Evolutionary conservation across 805 yeast genomes (phyloP).

Genomic region (Nakazawaea ishiwadae): DNA sequence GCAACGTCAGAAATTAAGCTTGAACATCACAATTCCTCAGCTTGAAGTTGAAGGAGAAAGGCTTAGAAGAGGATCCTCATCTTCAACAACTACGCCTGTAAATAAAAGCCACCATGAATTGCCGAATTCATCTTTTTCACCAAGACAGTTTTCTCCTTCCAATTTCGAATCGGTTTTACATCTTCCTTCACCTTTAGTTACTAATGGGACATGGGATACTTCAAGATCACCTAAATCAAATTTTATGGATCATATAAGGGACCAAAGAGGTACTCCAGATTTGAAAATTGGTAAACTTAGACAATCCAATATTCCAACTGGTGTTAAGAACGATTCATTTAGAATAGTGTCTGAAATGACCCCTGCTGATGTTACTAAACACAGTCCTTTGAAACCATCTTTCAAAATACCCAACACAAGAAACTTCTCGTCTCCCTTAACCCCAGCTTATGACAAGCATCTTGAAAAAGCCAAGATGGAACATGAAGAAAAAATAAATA

Average conservation of each 20-base stretch:
- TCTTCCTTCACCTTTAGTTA: slow-evolving; percentile 41
- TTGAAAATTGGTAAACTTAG: slow-evolving; percentile 5
- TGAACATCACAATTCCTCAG: slow-evolving; percentile 1
- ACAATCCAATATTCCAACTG: background rate
- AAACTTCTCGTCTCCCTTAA: slow-evolving; percentile 18
- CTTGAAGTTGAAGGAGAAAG: background rate
- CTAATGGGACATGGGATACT: slow-evolving; percentile 7
- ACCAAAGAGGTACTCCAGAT: background rate
- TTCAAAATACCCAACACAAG: slow-evolving; percentile 22
- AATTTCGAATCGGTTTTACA: slow-evolving; percentile 33
- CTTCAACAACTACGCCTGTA: background rate
- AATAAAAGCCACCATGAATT: background rate
- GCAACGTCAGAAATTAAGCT: background rate
- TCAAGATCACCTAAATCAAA: background rate
- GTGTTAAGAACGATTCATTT: background rate
- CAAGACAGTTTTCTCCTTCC: slow-evolving; percentile 19
- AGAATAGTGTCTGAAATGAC: slow-evolving; percentile 36
- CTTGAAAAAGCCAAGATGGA: slow-evolving; percentile 8
- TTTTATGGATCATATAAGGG: background rate
- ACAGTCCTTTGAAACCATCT: slow-evolving; percentile 3
- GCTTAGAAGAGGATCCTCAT: background rate
- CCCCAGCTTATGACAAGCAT: slow-evolving; percentile 2
- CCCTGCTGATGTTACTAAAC: slow-evolving; percentile 19
- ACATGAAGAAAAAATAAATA: slow-evolving; percentile 12
- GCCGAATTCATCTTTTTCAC: slow-evolving; percentile 14